A percentile compares a stretch with the other conserved stretches of the same genome.
These are phyloP conservation scores for Fusarium camptoceras DNA, from an alignment of 2,329 filamentous ascomycete genomes.

Conservation along the genomic window DNA sequence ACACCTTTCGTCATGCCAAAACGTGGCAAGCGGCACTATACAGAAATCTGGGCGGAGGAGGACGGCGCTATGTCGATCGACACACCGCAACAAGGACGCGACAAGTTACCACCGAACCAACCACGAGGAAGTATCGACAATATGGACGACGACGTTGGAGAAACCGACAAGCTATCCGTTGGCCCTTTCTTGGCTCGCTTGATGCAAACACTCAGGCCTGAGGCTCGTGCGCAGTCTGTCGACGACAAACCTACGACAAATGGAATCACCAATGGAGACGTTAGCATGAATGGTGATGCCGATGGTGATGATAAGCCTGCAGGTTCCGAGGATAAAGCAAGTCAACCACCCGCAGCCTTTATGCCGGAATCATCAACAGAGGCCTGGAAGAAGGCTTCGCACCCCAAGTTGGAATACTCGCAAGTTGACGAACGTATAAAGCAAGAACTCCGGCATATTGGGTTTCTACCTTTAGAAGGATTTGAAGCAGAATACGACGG, in stretches of 20 bases:
- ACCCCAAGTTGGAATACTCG: conserved; percentile 82
- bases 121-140: conserved; percentile 87
- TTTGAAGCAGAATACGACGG: conserved; percentile 83
- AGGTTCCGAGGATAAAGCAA: conserved; percentile 53
- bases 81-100: conserved; percentile 68
- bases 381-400: conserved; percentile 81
- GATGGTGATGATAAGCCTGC: conserved; percentile 53
- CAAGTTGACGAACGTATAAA: conserved; percentile 92
- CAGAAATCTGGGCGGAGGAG: conserved; percentile 93
- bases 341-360: conserved; percentile 75
- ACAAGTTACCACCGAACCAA: conserved; percentile 81
- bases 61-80: conserved; percentile 84
- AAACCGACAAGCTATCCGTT: conserved; percentile 89
- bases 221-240: conserved; percentile 66
- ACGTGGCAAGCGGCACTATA: conserved; percentile 86
- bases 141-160: conserved; percentile 85
- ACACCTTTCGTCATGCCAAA: conserved; percentile 88
- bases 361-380: conserved; percentile 83
- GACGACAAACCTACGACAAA: conserved; percentile 70
- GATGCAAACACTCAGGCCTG: conserved; percentile 83
- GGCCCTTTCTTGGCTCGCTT: conserved; percentile 88
- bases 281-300: conserved; percentile 64
- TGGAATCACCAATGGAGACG: conserved; percentile 65
- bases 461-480: conserved; percentile 78
- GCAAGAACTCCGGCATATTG: conserved; percentile 90